Percentiles rank a stretch among this genome's conserved stretches.
Conservation (phyloP, 345 rosid genomes). For the Corchorus capsularis region DNA sequence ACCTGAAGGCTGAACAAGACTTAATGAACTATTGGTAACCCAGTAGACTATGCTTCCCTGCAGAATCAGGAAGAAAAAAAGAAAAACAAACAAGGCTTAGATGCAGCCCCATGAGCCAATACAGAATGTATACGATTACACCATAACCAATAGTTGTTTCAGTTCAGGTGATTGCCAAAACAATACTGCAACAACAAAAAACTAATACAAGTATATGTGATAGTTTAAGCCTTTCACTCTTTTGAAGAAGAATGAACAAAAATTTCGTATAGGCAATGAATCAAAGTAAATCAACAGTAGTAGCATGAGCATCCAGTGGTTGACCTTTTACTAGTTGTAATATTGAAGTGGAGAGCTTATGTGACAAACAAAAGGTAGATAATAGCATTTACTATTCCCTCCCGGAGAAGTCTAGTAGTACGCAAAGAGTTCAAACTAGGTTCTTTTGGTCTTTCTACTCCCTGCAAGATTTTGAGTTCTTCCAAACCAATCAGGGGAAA, state of each 20-base stretch:
- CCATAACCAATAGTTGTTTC: no score
- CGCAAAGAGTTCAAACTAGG: conserved; percentile 83
- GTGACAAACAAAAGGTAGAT: background rate
- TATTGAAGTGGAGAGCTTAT: background rate
- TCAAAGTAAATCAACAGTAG: no score
- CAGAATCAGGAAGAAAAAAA: conserved; percentile 35
- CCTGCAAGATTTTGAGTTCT: conserved; percentile 43
- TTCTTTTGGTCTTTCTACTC: conserved; percentile 62
- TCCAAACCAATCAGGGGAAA: conserved; percentile 23
- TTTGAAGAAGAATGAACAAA: no score
- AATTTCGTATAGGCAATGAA: no score
- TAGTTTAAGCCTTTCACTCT: no score
- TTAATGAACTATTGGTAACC: conserved; percentile 78
- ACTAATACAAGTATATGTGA: no score
- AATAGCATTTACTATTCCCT: conserved; percentile 71
- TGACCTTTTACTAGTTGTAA: no score
- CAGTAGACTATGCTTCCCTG: conserved; percentile 94
- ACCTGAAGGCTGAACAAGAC: conserved; percentile 74
- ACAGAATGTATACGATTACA: background rate
- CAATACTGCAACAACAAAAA: no score
- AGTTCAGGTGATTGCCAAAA: background rate
- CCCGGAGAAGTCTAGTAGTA: conserved; percentile 65
- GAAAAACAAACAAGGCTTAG: conserved; percentile 12
- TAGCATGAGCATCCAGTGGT: no score
- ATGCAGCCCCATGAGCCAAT: conserved; percentile 2